Evolutionary conservation across 495 filamentous ascomycete species (phyloP), one percentile per base, ranked within the genome.

Genomic region (Pyrenopolyporus hunteri): DNA sequence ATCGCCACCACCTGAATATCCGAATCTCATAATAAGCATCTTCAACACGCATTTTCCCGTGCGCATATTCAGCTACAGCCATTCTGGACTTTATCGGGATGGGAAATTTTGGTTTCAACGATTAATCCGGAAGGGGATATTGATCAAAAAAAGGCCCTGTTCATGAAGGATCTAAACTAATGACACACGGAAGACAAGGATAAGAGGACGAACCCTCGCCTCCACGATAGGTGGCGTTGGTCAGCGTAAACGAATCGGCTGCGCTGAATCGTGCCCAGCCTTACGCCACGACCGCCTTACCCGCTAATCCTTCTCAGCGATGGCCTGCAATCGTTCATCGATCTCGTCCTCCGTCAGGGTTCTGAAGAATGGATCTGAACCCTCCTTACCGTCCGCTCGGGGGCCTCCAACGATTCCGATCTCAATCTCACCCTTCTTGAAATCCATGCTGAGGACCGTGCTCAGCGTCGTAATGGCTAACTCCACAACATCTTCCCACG

Each of bases 361-460:
- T 67, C 92, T 85, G 82, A 98, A 98, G 63, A 76, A 82, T 46
- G 87, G 74, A 70, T 90, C 83, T 43, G 85, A 86, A 36, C 90
- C 89, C 68, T 93, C 89, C 76, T 90, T 81, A 68, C 91, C 93
- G 68, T 93, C 92, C 36, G 77, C 72, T 57, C 82, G 78, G 28
- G 91, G 90, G 22, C 89, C 92, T 60, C 94, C 94, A 13, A 97
- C 94, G 69, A 98, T 89, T 64, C 95, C 94, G 71, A 98, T 89
- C 80, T 98, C 94, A 70, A 98, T 86, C 81, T 98, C 94, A 71
- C 89, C 88, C 81, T 97, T 97, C 87, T 98, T 98, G 82, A 98
- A 98, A 76, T 98, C 94, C 67, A 98, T 95, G 73, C 92, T 96
- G 49, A 98, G 84, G 47, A 98, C 93, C 47, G 88, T 94, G 83